These are phyloP conservation scores for Erodium maritimum DNA, from an alignment of 345 rosid genomes.

Conservation along the genomic window DNA sequence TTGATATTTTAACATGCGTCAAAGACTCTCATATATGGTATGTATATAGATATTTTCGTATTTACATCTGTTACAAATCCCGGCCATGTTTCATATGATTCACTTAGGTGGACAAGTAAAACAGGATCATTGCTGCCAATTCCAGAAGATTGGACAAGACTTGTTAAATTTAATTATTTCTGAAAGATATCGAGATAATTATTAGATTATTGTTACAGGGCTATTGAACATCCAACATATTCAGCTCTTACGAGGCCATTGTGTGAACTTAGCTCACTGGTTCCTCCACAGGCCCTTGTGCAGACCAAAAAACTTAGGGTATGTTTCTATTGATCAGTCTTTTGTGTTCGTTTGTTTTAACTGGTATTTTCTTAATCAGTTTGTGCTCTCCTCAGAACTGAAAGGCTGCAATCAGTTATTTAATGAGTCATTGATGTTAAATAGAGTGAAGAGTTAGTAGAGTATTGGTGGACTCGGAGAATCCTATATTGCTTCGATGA, in stretches of 20 bases:
- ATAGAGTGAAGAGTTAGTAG: too few relatives aligned
- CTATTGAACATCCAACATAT: slow-evolving; percentile 94
- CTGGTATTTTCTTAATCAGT: neutral
- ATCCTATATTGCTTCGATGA: neutral
- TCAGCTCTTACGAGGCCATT: slow-evolving; percentile 94
- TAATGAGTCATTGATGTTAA: too few relatives aligned
- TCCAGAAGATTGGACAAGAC: too few relatives aligned
- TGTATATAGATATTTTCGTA: slow-evolving; percentile 4
- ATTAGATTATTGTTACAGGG: slow-evolving; percentile 40
- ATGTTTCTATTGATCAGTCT: slow-evolving; percentile 14
- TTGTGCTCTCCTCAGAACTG: neutral
- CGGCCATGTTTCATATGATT: too few relatives aligned
- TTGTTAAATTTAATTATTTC: too few relatives aligned
- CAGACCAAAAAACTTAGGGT: slow-evolving; percentile 94
- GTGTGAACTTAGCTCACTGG: slow-evolving; percentile 90
- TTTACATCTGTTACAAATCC: too few relatives aligned
- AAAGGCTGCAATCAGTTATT: too few relatives aligned
- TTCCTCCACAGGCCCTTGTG: slow-evolving; percentile 82
- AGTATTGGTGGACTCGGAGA: too few relatives aligned
- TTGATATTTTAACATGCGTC: slow-evolving; percentile 85
- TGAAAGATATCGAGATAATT: neutral
- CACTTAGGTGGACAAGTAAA: too few relatives aligned
- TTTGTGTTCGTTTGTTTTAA: neutral
- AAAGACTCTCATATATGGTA: slow-evolving; percentile 93
- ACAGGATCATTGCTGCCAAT: too few relatives aligned